phyloP scores from a whole-genome alignment of 257 asterid species.

The Nicotiana tabacum region DNA sequence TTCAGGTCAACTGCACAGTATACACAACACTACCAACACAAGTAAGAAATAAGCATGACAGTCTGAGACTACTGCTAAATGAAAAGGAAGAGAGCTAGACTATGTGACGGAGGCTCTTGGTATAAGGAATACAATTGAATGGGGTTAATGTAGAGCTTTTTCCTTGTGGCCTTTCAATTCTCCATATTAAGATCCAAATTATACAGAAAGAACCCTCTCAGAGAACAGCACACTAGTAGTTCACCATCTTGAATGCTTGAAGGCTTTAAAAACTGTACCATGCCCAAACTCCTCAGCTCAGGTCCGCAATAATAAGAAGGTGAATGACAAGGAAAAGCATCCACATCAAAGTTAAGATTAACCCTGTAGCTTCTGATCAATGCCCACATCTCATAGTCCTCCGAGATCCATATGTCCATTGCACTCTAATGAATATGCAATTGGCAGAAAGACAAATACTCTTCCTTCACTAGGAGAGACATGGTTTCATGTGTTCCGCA shows the following conservation, averaged over 20 bases:
- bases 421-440: background rate
- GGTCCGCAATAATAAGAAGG: background rate
- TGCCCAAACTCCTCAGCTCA: background rate
- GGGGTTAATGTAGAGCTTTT: no score
- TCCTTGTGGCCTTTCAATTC: no score
- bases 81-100: background rate
- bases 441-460: background rate
- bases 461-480: background rate
- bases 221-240: no score
- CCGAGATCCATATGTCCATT: background rate
- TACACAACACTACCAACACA: background rate
- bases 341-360: background rate
- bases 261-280: background rate
- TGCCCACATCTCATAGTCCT: background rate
- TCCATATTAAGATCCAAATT: no score
- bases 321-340: background rate
- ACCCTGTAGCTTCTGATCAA: background rate
- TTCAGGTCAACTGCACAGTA: background rate
- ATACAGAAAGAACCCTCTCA: no score
- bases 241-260: no score
- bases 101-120: no score
- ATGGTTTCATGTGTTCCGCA: background rate
- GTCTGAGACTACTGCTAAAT: background rate
- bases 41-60: background rate
- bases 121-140: no score